These are phyloP conservation scores for Penicillium psychrosexuale DNA, from an alignment of 2,329 filamentous ascomycete species.

Conservation along the genomic window DNA sequence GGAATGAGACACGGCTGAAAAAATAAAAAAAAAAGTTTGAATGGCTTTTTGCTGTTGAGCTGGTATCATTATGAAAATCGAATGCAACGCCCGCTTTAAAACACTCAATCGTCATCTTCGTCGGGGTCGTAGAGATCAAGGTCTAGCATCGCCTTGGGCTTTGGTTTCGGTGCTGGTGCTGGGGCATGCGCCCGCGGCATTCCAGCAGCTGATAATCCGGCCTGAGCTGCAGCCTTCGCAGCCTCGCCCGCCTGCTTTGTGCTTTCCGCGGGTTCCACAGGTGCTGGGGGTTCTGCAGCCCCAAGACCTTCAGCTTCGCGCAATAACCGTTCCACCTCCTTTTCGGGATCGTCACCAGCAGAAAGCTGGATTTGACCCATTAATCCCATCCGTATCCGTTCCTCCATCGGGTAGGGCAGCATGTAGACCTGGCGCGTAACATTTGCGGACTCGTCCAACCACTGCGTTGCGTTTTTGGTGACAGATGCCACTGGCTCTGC, in stretches of 20 bases:
- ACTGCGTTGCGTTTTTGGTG: slow-evolving; percentile 41
- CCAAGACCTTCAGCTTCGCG: slow-evolving; percentile 57
- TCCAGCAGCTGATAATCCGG: slow-evolving; percentile 24
- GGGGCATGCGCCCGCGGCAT: slow-evolving; percentile 12
- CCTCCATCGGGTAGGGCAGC: slow-evolving; percentile 46
- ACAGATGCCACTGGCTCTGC: slow-evolving; percentile 37
- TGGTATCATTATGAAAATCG: slow-evolving; percentile 20
- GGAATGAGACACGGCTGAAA: neutral
- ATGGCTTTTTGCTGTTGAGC: slow-evolving; percentile 2
- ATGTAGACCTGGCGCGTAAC: slow-evolving; percentile 41
- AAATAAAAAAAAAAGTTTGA: neutral
- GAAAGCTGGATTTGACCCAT: slow-evolving; percentile 46
- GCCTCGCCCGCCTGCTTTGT: slow-evolving; percentile 33
- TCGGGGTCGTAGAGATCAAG: slow-evolving; percentile 47
- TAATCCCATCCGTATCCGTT: slow-evolving; percentile 45
- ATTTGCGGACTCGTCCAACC: slow-evolving; percentile 43
- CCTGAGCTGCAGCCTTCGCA: slow-evolving; percentile 34
- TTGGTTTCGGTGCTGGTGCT: slow-evolving; percentile 31
- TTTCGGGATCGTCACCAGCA: slow-evolving; percentile 53
- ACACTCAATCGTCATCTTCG: slow-evolving; percentile 41
- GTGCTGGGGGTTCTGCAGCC: slow-evolving; percentile 43
- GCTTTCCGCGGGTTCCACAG: slow-evolving; percentile 31
- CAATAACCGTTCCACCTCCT: slow-evolving; percentile 43
- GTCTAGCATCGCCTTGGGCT: slow-evolving; percentile 42
- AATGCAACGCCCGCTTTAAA: slow-evolving; percentile 7